phyloP scores from a whole-genome alignment of 805 yeast species.

The Wilhelminamyces savonicus region DNA sequence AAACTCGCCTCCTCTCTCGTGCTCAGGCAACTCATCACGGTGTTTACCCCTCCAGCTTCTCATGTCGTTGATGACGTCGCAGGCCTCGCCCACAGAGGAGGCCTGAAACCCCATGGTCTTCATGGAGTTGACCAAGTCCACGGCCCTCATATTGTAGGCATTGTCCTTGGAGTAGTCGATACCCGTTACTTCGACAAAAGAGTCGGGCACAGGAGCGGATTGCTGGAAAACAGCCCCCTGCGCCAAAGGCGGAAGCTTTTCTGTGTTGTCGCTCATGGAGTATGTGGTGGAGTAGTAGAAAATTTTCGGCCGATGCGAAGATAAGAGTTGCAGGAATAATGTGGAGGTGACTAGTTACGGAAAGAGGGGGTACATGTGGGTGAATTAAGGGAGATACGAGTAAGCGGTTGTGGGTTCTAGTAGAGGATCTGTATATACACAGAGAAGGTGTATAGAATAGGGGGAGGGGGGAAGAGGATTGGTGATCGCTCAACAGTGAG shows the following conservation, averaged over 20 bases:
- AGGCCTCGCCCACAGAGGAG: slow-evolving; percentile 75
- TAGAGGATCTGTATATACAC: too few relatives aligned
- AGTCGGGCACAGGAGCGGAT: slow-evolving; percentile 80
- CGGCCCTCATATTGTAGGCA: slow-evolving; percentile 73
- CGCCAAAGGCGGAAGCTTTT: slow-evolving; percentile 58
- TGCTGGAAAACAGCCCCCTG: slow-evolving; percentile 87
- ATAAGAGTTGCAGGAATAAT: too few relatives aligned
- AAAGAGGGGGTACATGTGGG: too few relatives aligned
- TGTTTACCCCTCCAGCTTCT: slow-evolving; percentile 88
- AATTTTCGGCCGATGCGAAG: too few relatives aligned
- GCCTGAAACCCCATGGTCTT: slow-evolving; percentile 97
- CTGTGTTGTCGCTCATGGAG: too few relatives aligned
- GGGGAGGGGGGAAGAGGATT: too few relatives aligned
- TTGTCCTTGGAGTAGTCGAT: slow-evolving; percentile 80
- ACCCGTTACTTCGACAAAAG: slow-evolving; percentile 75
- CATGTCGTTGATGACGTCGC: slow-evolving; percentile 91
- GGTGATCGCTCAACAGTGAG: too few relatives aligned
- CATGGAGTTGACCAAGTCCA: slow-evolving; percentile 77
- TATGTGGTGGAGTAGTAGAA: too few relatives aligned
- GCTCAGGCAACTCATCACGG: slow-evolving; percentile 60
- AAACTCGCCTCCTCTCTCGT: slow-evolving; percentile 61
- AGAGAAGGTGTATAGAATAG: too few relatives aligned
- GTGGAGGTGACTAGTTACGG: too few relatives aligned
- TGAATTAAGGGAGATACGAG: too few relatives aligned
- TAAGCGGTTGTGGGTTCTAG: too few relatives aligned